A percentile compares a stretch with the other conserved stretches of the same genome.
Evolutionary conservation across 106 monocot species (phyloP).

Genomic region (Dioscorea dumetorum): DNA sequence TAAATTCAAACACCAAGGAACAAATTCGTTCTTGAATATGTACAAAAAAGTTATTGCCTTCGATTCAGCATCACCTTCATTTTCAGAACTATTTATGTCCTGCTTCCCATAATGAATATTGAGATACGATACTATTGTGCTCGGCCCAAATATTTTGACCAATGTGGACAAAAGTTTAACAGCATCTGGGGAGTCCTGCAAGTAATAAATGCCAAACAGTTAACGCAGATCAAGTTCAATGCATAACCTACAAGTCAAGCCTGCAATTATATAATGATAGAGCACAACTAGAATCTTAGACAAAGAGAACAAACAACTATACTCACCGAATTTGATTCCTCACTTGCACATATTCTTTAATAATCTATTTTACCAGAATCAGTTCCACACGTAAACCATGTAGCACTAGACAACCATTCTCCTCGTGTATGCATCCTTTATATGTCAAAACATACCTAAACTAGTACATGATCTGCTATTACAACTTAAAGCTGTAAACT

Average conservation of each 20-base stretch:
- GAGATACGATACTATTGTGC: conserved; percentile 36
- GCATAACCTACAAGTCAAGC: not conserved
- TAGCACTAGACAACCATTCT: too few species aligned
- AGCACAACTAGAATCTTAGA: not conserved
- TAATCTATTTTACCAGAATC: too few species aligned
- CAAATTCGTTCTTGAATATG: conserved; percentile 49
- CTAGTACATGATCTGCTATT: too few species aligned
- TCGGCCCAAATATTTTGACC: conserved; percentile 63
- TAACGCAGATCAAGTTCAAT: not conserved
- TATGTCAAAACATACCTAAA: too few species aligned
- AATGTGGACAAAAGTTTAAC: conserved; percentile 49
- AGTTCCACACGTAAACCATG: too few species aligned
- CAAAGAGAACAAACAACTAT: too few species aligned
- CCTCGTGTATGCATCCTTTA: too few species aligned
- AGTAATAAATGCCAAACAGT: not conserved
- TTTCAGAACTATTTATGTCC: not conserved
- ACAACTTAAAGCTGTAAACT: too few species aligned
- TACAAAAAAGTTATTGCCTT: conserved; percentile 33
- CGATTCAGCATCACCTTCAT: conserved; percentile 18
- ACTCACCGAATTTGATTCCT: too few species aligned
- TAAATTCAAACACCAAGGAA: conserved; percentile 75
- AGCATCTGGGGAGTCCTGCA: conserved; percentile 67
- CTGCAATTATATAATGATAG: not conserved
- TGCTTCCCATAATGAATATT: conserved; percentile 12
- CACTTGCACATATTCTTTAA: too few species aligned